These are phyloP conservation scores for Beta lomatogona DNA, from an alignment of 179 eudicot genomes.

Conservation along the genomic window DNA sequence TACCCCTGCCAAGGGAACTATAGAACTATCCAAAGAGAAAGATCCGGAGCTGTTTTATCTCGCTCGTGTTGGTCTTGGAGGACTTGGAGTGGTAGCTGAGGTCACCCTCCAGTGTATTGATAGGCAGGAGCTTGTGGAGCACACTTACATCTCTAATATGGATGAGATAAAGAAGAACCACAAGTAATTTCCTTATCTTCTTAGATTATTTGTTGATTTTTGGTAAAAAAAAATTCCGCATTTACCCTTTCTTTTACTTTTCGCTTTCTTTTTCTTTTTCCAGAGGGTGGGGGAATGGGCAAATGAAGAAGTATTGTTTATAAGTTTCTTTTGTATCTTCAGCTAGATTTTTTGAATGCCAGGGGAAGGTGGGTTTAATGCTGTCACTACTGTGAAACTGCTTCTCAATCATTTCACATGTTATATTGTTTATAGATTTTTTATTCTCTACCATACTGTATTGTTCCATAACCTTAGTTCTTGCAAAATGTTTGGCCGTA, in stretches of 20 bases:
- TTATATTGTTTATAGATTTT: neutral
- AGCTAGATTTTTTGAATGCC: neutral
- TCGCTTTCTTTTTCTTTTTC: neutral
- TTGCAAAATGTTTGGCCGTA: neutral
- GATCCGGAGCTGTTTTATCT: slow-evolving; percentile 93
- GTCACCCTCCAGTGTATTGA: slow-evolving; percentile 98
- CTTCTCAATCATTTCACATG: neutral
- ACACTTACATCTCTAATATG: slow-evolving; percentile 77
- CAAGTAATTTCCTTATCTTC: slow-evolving; percentile 58
- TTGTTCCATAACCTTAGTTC: too few relatives aligned
- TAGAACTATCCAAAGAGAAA: slow-evolving; percentile 87
- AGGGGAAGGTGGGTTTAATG: neutral
- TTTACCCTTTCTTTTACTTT: neutral
- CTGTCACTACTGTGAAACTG: neutral
- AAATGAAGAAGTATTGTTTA: too few relatives aligned
- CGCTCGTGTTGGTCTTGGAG: slow-evolving; percentile 98
- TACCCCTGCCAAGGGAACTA: slow-evolving; percentile 92
- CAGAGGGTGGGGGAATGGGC: too few relatives aligned
- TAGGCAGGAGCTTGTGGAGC: slow-evolving; percentile 95
- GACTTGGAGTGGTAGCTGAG: slow-evolving; percentile 94
- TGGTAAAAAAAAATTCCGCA: neutral
- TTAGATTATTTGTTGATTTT: slow-evolving; percentile 4
- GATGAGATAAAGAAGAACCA: slow-evolving; percentile 93
- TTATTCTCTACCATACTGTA: neutral
- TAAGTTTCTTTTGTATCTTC: neutral